phyloP scores from a whole-genome alignment of 2,329 filamentous ascomycete species.

The Botrytis fragariae region DNA sequence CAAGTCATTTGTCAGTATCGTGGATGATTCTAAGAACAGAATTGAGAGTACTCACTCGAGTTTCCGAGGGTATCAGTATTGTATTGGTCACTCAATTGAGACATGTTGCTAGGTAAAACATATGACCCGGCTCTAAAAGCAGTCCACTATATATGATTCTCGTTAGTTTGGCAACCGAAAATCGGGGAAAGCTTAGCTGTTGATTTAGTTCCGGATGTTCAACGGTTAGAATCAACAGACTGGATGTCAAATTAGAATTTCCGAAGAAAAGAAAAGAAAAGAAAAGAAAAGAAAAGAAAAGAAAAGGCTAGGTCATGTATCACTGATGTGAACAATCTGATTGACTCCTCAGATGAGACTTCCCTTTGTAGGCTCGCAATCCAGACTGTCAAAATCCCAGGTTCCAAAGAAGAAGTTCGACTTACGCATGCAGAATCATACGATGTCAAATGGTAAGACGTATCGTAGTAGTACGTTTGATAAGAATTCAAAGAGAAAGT shows the following conservation, averaged over 20 bases:
- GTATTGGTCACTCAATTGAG: constrained; percentile 7
- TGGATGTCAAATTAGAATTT: background rate
- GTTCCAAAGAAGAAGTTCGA: background rate
- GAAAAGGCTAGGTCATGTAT: no score
- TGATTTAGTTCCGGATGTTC: background rate
- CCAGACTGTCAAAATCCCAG: background rate
- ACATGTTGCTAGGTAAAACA: constrained; percentile 18
- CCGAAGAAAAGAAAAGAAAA: no score
- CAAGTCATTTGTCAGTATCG: background rate
- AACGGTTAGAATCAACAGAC: background rate
- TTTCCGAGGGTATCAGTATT: constrained; percentile 14
- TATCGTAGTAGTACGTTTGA: background rate
- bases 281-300: no score
- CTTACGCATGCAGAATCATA: constrained; percentile 21
- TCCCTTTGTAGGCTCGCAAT: background rate
- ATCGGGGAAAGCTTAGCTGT: background rate
- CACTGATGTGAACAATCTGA: no score
- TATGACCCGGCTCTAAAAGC: constrained; percentile 25
- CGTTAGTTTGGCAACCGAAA: background rate
- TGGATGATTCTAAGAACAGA: background rate
- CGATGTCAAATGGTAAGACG: background rate
- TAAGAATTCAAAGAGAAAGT: background rate
- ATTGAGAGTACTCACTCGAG: background rate
- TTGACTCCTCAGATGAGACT: no score
- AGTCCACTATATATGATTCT: constrained; percentile 22